These are phyloP conservation scores for Lachnellula subtilissima DNA, from an alignment of 2,329 filamentous ascomycete species.

Conservation along the genomic window DNA sequence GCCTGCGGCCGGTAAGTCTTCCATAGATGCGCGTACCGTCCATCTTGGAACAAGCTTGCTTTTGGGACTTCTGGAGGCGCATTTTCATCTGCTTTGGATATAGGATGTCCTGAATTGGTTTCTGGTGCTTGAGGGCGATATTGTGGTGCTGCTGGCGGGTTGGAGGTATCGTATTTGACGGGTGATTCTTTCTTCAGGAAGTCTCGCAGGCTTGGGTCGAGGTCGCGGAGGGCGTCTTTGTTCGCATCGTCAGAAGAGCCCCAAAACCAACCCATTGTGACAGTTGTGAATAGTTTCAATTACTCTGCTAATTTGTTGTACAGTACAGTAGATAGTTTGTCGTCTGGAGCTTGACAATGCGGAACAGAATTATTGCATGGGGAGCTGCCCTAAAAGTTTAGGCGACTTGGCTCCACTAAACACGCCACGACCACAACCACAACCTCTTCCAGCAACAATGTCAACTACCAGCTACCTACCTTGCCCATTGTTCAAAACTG, in stretches of 20 bases:
- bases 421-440: too few relatives aligned
- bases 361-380: neutral
- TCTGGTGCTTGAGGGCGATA: conserved; percentile 3
- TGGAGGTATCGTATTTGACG: conserved; percentile 37
- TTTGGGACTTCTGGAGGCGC: conserved; percentile 19
- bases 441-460: too few relatives aligned
- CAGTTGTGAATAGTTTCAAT: neutral
- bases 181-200: conserved; percentile 64
- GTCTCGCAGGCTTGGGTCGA: conserved; percentile 60
- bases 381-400: neutral
- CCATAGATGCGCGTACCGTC: conserved; percentile 83
- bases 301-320: neutral
- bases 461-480: too few relatives aligned
- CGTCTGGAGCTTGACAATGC: neutral
- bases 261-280: conserved; percentile 34
- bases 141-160: conserved; percentile 13
- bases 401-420: neutral
- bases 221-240: conserved; percentile 51
- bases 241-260: conserved; percentile 21
- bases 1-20: conserved; percentile 76
- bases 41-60: conserved; percentile 61
- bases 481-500: too few relatives aligned
- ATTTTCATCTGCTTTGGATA: conserved; percentile 1
- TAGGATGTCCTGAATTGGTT: conserved; percentile 6
- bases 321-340: neutral